These are phyloP conservation scores for Carex kokanica DNA, from an alignment of 176 grass and related monocot species.

Conservation along the genomic window DNA sequence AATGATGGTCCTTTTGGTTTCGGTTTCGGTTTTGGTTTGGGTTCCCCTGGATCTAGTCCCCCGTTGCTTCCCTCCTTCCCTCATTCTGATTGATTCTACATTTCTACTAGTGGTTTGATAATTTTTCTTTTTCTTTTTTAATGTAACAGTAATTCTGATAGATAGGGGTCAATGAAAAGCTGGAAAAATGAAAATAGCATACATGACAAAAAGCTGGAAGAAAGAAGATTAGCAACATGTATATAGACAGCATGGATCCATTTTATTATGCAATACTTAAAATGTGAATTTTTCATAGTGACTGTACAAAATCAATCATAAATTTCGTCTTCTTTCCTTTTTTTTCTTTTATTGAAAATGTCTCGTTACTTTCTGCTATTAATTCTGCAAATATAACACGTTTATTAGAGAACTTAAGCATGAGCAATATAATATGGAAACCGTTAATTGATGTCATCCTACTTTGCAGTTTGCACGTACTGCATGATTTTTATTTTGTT, in stretches of 20 bases:
- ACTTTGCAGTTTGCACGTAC: not conserved
- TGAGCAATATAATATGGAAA: not conserved
- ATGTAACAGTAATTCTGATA: not conserved
- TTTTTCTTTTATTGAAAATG: not conserved
- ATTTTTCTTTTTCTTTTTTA: not conserved
- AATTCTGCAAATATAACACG: not conserved
- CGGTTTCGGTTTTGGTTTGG: conserved; percentile 19
- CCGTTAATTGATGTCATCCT: not conserved
- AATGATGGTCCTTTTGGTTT: conserved; percentile 32
- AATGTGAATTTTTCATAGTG: not conserved
- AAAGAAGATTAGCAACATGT: not conserved
- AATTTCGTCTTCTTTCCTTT: not conserved
- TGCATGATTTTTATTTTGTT: not conserved
- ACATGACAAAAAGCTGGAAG: not conserved
- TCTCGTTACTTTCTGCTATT: not conserved
- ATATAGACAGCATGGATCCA: conserved; percentile 18
- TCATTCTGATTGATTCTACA: not conserved
- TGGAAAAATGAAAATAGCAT: not conserved
- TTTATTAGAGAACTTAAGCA: not conserved
- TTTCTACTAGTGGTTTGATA: not conserved
- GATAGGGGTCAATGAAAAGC: not conserved
- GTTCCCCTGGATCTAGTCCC: conserved; percentile 10
- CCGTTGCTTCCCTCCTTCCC: conserved; percentile 26
- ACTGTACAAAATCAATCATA: not conserved
- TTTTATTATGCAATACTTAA: not conserved